phyloP scores from a whole-genome alignment of 2,329 filamentous ascomycete genomes.

The Thermomyces lanuginosus region DNA sequence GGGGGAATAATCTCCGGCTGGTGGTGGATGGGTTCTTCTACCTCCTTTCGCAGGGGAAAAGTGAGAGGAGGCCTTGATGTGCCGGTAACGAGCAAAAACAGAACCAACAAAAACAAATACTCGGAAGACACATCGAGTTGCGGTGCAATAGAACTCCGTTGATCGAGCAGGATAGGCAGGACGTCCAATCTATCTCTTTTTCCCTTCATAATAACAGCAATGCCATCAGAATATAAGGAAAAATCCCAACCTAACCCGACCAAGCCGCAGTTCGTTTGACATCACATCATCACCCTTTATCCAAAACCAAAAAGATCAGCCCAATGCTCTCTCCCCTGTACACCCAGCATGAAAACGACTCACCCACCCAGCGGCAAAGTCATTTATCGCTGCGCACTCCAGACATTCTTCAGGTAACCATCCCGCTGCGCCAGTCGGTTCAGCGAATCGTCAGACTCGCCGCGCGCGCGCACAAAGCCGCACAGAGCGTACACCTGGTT shows the following conservation, averaged over 20 bases:
- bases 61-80: slow-evolving; percentile 32
- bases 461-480: slow-evolving; percentile 94
- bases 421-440: slow-evolving; percentile 94
- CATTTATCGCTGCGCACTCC: slow-evolving; percentile 52
- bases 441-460: slow-evolving; percentile 90
- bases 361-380: slow-evolving; percentile 7
- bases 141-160: no score
- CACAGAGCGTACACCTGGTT: slow-evolving; percentile 95
- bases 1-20: slow-evolving; percentile 21
- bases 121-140: no score
- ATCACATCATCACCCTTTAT: slow-evolving; percentile 5
- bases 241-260: no score
- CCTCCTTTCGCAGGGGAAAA: slow-evolving; percentile 28
- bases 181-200: background rate
- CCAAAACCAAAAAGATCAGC: slow-evolving; percentile 1
- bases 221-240: background rate
- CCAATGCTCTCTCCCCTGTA: slow-evolving; percentile 9
- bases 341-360: slow-evolving; percentile 15
- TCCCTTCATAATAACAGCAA: slow-evolving; percentile 1
- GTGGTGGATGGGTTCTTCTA: slow-evolving; percentile 20
- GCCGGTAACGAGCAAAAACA: slow-evolving; percentile 13
- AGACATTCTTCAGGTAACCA: slow-evolving; percentile 92
- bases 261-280: no score
- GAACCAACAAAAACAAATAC: background rate
- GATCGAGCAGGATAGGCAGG: no score